Evolutionary conservation across 2,329 filamentous ascomycete genomes (phyloP), one percentile per base, ranked within the genome.

Genomic region (Penicillium sp.): DNA sequence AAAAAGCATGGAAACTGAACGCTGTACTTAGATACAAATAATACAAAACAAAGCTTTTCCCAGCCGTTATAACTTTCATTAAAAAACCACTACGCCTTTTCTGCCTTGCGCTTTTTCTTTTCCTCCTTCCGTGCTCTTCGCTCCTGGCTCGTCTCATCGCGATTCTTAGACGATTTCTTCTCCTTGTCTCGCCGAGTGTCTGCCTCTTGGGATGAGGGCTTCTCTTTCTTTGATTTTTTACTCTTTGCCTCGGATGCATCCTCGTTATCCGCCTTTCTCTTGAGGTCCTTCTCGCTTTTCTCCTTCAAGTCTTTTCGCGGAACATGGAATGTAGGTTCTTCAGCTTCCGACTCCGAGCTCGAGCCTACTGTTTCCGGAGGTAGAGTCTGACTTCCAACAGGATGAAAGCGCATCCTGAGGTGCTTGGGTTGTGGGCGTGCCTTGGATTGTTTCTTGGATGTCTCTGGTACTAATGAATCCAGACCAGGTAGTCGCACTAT

Each of bases 351-450:
- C 59, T 74, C 67, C 2, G 70, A 72, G 55, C 67, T 68, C n/a
- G 63, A 67, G 12, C 70, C 73, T 40, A 73, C 58, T 5, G 68
- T 72, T 60, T 73, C 70, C 1, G 71, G 65, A 0, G 65, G 61
- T 2, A 60, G 64, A 16, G 63, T 59, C 6, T 63, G 62, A 49
- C 71, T 74, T 24, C 76, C 76, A 38, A 75, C 70, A 20, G 76
- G 75, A 8, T 68, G 68, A 59, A 77, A 77, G 28, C 75, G 74
- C 74, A 77, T 76, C 61, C 71, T 75, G 59, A 78, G 55, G 53
- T 74, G 60, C 57, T 72, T 72, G 14, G 75, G 75, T 54, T 78
- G 75, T 52, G 72, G 65, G 35, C 70, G 68, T 33, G 69, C 38
- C 20, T 35, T 24, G 14, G 30, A 63, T 2, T 71, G 69, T 60